Conservation (phyloP, 164 flowering plant genomes). For the Santalum album region DNA sequence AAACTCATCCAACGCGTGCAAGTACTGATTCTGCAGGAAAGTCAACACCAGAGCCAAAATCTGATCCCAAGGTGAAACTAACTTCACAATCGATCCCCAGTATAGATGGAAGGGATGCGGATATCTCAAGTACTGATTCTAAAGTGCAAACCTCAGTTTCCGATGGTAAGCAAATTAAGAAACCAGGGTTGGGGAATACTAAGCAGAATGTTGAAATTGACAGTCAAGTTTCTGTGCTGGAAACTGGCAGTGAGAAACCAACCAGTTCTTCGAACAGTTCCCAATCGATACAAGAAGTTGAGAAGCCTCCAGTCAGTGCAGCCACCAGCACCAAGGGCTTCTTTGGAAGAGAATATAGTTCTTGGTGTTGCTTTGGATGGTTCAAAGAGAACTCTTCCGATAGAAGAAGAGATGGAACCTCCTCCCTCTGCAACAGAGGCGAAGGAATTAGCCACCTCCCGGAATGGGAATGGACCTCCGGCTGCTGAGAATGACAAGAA, state of each 20-base stretch:
- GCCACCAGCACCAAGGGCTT: conserved; percentile 25
- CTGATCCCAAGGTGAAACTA: conserved; percentile 17
- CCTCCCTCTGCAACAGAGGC: conserved; percentile 27
- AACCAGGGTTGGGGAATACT: conserved; percentile 15
- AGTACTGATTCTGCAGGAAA: conserved; percentile 40
- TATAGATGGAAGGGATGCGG: conserved; percentile 8
- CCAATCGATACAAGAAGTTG: conserved; percentile 28
- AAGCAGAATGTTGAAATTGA: conserved; percentile 15
- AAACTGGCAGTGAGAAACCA: conserved; percentile 15
- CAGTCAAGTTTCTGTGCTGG: conserved; percentile 11
- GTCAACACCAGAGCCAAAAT: conserved; percentile 9
- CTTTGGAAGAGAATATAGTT: conserved; percentile 52
- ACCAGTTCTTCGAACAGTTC: conserved; percentile 9
- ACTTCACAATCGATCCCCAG: conserved; percentile 14
- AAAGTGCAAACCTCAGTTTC: conserved; percentile 3
- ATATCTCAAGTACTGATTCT: conserved; percentile 6
- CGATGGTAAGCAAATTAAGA: conserved; percentile 27
- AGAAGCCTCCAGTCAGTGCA: conserved; percentile 17
- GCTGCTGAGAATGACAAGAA: conserved; percentile 37
- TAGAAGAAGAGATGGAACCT: conserved; percentile 56
- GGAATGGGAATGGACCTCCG: conserved; percentile 27
- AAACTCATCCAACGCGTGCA: conserved; percentile 34
- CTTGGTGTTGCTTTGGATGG: conserved; percentile 69
- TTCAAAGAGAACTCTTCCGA: conserved; percentile 74
- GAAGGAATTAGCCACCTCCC: conserved; percentile 44